A percentile compares a stretch with the other conserved stretches of the same genome.
Conservation (phyloP, 2,329 filamentous ascomycete species). For the Magnaporthiopsis rhizophila region DNA sequence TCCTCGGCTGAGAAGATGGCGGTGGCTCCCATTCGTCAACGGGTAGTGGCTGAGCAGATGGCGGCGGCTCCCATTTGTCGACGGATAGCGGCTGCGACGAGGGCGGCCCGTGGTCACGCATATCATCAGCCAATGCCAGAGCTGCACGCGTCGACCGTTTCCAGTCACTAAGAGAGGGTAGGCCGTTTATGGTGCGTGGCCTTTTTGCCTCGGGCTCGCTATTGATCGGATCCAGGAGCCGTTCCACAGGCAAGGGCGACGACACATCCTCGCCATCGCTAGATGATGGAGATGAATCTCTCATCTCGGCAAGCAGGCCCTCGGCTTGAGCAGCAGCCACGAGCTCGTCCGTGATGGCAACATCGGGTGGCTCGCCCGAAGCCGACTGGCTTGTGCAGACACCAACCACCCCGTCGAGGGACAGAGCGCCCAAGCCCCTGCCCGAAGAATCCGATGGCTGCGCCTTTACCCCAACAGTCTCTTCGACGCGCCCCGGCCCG, state of each 20-base stretch:
- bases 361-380: conserved; percentile 25
- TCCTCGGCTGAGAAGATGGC: neutral
- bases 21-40: neutral
- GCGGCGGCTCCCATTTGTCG: neutral
- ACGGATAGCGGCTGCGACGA: conserved; percentile 15
- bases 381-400: conserved; percentile 34
- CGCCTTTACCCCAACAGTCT: neutral
- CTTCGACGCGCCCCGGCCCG: conserved; percentile 18
- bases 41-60: neutral
- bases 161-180: neutral
- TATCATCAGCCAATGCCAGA: neutral
- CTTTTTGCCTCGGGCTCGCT: conserved; percentile 7
- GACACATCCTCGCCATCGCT: neutral
- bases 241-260: neutral
- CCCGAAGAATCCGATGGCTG: conserved; percentile 3
- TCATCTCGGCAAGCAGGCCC: conserved; percentile 26
- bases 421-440: neutral
- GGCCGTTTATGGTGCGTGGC: conserved; percentile 5
- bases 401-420: conserved; percentile 23
- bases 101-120: neutral
- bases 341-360: conserved; percentile 30
- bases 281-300: neutral
- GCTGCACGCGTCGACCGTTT: neutral
- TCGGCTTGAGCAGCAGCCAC: conserved; percentile 32
- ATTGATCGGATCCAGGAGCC: neutral